These are phyloP conservation scores for Elaeis oleifera DNA, from an alignment of 202 grass and related monocot genomes.

Conservation along the genomic window DNA sequence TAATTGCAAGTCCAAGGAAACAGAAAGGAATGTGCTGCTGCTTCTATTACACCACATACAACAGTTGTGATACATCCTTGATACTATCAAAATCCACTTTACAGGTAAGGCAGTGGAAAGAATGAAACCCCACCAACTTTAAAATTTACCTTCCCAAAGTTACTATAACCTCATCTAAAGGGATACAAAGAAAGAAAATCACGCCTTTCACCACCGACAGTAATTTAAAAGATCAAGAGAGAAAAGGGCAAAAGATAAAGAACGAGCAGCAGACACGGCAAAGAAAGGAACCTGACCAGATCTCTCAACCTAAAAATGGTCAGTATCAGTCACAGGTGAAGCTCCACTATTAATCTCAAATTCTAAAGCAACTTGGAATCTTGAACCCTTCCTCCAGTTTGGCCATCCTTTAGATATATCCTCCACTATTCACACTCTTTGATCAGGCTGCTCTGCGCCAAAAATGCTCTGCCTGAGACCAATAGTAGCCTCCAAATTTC, in stretches of 20 bases:
- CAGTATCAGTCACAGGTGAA: slow-evolving; percentile 45
- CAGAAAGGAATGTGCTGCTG: neutral
- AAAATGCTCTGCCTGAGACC: slow-evolving; percentile 17
- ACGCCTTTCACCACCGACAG: slow-evolving; percentile 15
- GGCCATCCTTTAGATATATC: slow-evolving; percentile 42
- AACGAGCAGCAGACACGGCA: slow-evolving; percentile 10
- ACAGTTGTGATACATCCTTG: slow-evolving; percentile 33
- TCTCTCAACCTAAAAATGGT: slow-evolving; percentile 38
- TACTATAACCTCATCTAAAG: slow-evolving; percentile 16
- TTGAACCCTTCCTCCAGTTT: slow-evolving; percentile 28
- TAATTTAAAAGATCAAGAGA: slow-evolving; percentile 11
- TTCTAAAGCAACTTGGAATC: slow-evolving; percentile 25
- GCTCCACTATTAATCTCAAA: slow-evolving; percentile 24
- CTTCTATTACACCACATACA: slow-evolving; percentile 41
- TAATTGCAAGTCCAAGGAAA: slow-evolving; percentile 1
- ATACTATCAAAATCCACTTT: slow-evolving; percentile 57
- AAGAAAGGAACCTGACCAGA: slow-evolving; percentile 29
- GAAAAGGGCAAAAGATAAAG: slow-evolving; percentile 10
- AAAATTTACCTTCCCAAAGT: slow-evolving; percentile 22
- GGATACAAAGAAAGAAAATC: slow-evolving; percentile 9
- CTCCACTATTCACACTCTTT: slow-evolving; percentile 14
- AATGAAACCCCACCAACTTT: slow-evolving; percentile 33
- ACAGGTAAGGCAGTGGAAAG: slow-evolving; percentile 48
- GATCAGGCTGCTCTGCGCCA: slow-evolving; percentile 29
- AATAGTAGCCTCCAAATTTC: slow-evolving; percentile 10